A percentile compares a stretch with the other conserved stretches of the same genome.
phyloP scores from a whole-genome alignment of 192 early-diverging fungal species.

The Entrophospora sp. region DNA sequence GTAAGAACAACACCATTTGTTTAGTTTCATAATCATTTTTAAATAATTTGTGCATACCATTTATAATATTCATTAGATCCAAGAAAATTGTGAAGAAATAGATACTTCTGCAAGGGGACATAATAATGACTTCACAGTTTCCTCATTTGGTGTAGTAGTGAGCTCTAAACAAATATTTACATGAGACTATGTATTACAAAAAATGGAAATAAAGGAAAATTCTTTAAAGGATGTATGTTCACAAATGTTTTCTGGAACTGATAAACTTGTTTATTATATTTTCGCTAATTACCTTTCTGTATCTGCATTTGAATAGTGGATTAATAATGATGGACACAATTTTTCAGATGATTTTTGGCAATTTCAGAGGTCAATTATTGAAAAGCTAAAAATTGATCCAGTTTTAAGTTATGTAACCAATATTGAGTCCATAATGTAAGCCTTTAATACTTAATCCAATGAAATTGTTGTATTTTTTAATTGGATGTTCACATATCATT shows the following conservation, averaged over 20 bases:
- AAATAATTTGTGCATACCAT: constrained; percentile 10
- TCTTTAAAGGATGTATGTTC: neutral
- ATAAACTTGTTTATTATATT: no score
- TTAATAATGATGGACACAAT: neutral
- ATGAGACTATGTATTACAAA: constrained; percentile 9
- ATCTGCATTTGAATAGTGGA: neutral
- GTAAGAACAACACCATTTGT: constrained; percentile 9
- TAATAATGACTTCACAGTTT: neutral
- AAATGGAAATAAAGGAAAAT: constrained; percentile 14
- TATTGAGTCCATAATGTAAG: no score
- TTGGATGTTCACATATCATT: constrained; percentile 15
- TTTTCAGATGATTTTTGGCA: neutral
- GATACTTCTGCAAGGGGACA: constrained; percentile 2
- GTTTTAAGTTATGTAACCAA: no score
- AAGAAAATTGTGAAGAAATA: constrained; percentile 15
- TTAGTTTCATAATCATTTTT: constrained; percentile 7
- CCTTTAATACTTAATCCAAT: constrained; percentile 5
- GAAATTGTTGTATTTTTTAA: constrained; percentile 16
- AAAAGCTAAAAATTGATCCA: no score
- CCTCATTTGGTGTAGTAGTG: constrained; percentile 3
- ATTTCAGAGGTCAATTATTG: neutral
- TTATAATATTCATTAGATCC: constrained; percentile 13
- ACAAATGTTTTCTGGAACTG: no score
- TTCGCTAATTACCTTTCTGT: neutral
- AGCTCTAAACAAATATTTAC: constrained; percentile 7